Evolutionary conservation across 495 filamentous ascomycete genomes (phyloP).

Genomic region (Staphylotrichum tortipilum): DNA sequence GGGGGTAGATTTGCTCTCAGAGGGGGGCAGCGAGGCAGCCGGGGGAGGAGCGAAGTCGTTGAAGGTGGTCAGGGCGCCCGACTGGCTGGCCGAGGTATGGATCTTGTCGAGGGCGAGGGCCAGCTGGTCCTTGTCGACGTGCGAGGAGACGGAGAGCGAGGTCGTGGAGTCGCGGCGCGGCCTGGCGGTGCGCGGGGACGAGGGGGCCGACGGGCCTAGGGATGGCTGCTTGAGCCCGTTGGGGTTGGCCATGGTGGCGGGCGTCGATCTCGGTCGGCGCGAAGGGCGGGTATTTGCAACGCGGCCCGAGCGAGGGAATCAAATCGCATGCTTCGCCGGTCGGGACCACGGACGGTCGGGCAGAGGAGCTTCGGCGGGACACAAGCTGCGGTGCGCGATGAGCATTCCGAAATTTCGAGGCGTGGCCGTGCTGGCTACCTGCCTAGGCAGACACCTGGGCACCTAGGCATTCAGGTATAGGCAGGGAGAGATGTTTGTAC

Average conservation of each 20-base stretch:
- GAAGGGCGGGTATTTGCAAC: background rate
- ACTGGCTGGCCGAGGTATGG: slow-evolving; percentile 71
- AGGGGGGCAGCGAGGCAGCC: slow-evolving; percentile 38
- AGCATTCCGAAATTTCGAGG: background rate
- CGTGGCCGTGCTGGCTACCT: too few relatives aligned
- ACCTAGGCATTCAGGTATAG: too few relatives aligned
- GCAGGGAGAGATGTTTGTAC: too few relatives aligned
- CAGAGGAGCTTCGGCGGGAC: background rate
- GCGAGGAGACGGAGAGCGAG: slow-evolving; percentile 49
- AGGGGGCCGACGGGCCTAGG: slow-evolving; percentile 7
- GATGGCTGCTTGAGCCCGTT: slow-evolving; percentile 14
- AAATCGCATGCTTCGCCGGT: slow-evolving; percentile 11
- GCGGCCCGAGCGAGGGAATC: background rate
- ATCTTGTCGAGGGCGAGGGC: slow-evolving; percentile 74
- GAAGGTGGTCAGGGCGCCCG: slow-evolving; percentile 74
- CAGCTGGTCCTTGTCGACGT: slow-evolving; percentile 60
- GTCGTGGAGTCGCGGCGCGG: slow-evolving; percentile 55
- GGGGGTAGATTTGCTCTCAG: slow-evolving; percentile 58
- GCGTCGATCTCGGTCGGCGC: background rate
- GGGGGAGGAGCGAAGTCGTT: slow-evolving; percentile 69
- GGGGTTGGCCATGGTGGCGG: slow-evolving; percentile 17
- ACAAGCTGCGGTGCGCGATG: background rate
- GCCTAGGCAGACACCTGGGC: too few relatives aligned
- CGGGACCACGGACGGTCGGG: background rate
- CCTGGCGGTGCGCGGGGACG: slow-evolving; percentile 14